Conservation (phyloP, 805 yeast genomes). For the Pichia scutulata region DNA sequence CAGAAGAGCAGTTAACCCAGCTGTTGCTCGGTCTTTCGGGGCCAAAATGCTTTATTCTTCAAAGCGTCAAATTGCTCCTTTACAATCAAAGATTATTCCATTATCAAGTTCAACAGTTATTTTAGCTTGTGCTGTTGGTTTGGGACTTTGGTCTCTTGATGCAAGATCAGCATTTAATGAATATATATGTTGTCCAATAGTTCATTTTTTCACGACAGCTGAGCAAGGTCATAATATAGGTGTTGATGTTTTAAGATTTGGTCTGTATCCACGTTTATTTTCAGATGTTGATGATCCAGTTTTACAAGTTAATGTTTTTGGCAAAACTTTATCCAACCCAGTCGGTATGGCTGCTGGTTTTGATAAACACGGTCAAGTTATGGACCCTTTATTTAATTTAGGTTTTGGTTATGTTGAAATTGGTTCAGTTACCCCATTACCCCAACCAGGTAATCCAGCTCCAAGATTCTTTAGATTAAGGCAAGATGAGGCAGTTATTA, state of each 20-base stretch:
- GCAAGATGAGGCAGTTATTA: slow-evolving; percentile 83
- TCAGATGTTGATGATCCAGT: slow-evolving; percentile 44
- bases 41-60: neutral
- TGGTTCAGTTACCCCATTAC: slow-evolving; percentile 86
- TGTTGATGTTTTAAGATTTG: slow-evolving; percentile 58
- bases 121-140: slow-evolving; percentile 23
- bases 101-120: slow-evolving; percentile 17
- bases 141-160: slow-evolving; percentile 56
- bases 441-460: slow-evolving; percentile 92
- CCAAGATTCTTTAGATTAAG: slow-evolving; percentile 87
- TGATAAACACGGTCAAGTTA: slow-evolving; percentile 88
- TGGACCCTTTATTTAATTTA: slow-evolving; percentile 65
- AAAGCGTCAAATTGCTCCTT: neutral
- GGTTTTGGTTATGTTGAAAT: slow-evolving; percentile 91
- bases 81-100: slow-evolving; percentile 13
- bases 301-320: slow-evolving; percentile 58
- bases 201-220: slow-evolving; percentile 66
- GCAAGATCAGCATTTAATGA: slow-evolving; percentile 81
- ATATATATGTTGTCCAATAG: slow-evolving; percentile 68
- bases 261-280: slow-evolving; percentile 55
- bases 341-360: slow-evolving; percentile 94
- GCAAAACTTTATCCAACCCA: slow-evolving; percentile 60
- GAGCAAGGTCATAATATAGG: slow-evolving; percentile 81
- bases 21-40: neutral
- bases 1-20: neutral